Conservation (phyloP, 495 filamentous ascomycete species). For the Trichoderma asperelloides region DNA sequence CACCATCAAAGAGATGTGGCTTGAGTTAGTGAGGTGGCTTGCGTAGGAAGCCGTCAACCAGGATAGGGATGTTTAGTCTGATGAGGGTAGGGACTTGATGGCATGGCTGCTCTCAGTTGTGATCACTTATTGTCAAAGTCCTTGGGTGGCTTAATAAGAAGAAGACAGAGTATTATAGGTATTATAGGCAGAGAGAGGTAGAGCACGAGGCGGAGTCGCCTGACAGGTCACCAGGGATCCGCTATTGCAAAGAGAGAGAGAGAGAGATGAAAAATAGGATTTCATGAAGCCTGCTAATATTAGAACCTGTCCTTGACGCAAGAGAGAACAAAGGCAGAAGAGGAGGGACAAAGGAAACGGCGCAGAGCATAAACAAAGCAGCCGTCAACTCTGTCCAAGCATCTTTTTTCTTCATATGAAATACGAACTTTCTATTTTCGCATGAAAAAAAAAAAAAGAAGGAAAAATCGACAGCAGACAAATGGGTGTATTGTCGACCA, state of each 20-base stretch:
- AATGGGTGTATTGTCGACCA: neutral
- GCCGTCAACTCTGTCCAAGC: neutral
- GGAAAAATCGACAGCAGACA: neutral
- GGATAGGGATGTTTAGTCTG: neutral
- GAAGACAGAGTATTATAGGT: neutral
- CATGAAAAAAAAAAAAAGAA: no score
- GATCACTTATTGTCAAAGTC: neutral
- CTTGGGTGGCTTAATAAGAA: neutral
- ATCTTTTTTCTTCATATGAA: neutral
- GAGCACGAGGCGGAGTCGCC: conserved; percentile 3
- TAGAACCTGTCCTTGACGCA: neutral
- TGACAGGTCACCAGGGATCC: neutral
- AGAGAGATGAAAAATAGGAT: neutral
- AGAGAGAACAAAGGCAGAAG: neutral
- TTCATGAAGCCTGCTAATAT: no score
- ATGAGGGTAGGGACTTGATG: neutral
- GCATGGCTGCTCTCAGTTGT: neutral
- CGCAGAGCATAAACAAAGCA: no score
- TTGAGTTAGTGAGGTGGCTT: conserved; percentile 2
- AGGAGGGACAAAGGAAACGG: neutral
- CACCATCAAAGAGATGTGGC: conserved; percentile 3
- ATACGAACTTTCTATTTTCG: no score
- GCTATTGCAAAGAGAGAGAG: neutral
- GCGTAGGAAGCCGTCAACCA: neutral
- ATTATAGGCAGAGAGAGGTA: neutral